Conservation (phyloP, 2,329 filamentous ascomycete species). For the Pseudogymnoascus sp. region DNA sequence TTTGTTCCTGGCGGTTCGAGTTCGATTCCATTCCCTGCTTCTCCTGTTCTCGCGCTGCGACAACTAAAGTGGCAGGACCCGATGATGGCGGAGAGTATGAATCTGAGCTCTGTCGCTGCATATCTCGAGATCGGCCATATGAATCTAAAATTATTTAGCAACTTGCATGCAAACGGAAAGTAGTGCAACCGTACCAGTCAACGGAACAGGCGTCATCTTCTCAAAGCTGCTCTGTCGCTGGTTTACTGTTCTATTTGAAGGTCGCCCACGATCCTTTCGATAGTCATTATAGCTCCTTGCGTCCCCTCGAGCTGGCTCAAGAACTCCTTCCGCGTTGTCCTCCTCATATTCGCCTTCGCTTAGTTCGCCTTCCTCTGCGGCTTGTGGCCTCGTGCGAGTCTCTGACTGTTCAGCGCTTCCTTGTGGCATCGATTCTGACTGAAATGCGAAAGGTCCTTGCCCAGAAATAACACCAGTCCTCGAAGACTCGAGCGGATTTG, state of each 20-base stretch:
- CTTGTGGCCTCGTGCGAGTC: slow-evolving; percentile 12
- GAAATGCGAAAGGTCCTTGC: not conserved
- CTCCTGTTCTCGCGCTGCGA: not conserved
- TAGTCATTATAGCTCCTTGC: not conserved
- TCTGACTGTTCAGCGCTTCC: not conserved
- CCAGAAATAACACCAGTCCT: not conserved
- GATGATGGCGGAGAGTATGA: slow-evolving; percentile 2
- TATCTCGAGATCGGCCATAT: not conserved
- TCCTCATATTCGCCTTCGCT: slow-evolving; percentile 61
- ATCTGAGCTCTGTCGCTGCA: slow-evolving; percentile 1
- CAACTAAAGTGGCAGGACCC: not conserved
- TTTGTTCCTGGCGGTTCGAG: not conserved
- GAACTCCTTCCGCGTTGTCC: slow-evolving; percentile 9
- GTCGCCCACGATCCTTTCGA: not conserved
- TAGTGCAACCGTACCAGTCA: not conserved
- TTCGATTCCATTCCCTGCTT: not conserved
- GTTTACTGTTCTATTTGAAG: not conserved
- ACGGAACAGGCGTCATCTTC: not conserved
- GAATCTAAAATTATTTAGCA: not conserved
- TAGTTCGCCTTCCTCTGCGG: slow-evolving; percentile 66
- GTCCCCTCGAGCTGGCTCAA: not conserved
- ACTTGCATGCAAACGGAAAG: not conserved
- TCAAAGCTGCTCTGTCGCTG: not conserved
- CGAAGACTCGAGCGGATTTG: not conserved
- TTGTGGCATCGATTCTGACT: not conserved